Evolutionary conservation across 2,329 filamentous ascomycete species (phyloP).

Genomic region (Pseudocercospora fuligena): DNA sequence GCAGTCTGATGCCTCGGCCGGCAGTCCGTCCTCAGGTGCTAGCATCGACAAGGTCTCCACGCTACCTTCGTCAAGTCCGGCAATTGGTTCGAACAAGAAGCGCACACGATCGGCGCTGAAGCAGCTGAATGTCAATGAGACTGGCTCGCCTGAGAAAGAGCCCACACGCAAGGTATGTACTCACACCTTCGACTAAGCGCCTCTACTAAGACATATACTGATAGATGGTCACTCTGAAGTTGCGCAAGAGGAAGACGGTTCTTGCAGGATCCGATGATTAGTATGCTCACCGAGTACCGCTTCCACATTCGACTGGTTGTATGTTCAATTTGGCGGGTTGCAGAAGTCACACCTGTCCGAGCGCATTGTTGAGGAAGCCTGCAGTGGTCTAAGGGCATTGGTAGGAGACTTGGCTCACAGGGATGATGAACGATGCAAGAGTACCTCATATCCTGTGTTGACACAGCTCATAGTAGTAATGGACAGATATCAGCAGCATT

Average conservation of each 20-base stretch:
- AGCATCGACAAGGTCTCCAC: constrained; percentile 18
- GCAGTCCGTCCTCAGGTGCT: constrained; percentile 3
- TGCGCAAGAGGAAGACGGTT: constrained; percentile 26
- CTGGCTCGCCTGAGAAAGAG: constrained; percentile 31
- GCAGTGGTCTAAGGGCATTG: constrained; percentile 1
- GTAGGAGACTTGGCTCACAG: constrained; percentile 2
- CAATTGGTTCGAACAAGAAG: constrained; percentile 32
- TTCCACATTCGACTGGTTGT: background rate
- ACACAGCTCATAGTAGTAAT: constrained; percentile 3
- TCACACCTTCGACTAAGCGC: background rate
- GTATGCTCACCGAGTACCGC: constrained; percentile 6
- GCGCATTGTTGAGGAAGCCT: background rate
- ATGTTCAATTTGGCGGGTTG: constrained; percentile 3
- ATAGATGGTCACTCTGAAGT: constrained; percentile 16
- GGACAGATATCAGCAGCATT: background rate
- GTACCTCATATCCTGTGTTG: constrained; percentile 3
- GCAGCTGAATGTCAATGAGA: constrained; percentile 28
- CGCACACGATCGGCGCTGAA: constrained; percentile 35
- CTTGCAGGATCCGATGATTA: constrained; percentile 14
- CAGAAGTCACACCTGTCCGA: constrained; percentile 1
- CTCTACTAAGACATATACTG: constrained; percentile 11
- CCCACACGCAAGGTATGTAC: constrained; percentile 34
- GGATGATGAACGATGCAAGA: background rate
- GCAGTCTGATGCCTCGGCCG: background rate
- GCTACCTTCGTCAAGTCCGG: constrained; percentile 27